Conservation (phyloP, 371 early-diverging fungal species). For the Mucor plumbeus region DNA sequence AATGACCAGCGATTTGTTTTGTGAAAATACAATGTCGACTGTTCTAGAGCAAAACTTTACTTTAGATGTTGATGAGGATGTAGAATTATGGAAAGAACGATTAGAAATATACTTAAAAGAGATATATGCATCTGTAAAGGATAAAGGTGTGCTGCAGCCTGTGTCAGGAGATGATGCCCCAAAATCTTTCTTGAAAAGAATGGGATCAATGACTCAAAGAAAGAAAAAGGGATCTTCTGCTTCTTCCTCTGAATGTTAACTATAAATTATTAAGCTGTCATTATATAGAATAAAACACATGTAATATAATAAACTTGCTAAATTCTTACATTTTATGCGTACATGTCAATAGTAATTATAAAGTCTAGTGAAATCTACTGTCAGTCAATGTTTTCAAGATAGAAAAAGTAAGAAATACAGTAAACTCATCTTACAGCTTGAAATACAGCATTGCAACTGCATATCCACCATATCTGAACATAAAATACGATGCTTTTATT, state of each 20-base stretch:
- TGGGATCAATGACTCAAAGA: slow-evolving; percentile 21
- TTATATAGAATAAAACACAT: too few species aligned
- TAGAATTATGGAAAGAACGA: not conserved
- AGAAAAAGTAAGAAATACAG: too few species aligned
- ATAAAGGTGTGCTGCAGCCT: slow-evolving; percentile 65
- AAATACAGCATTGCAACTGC: too few species aligned
- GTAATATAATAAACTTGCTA: too few species aligned
- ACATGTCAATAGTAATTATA: too few species aligned
- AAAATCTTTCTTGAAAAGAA: slow-evolving; percentile 17
- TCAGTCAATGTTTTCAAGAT: too few species aligned
- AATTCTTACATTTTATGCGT: too few species aligned
- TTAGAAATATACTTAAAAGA: slow-evolving; percentile 38
- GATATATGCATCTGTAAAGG: slow-evolving; percentile 67
- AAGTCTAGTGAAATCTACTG: too few species aligned
- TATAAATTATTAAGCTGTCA: too few species aligned
- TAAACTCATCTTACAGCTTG: too few species aligned
- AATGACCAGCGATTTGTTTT: slow-evolving; percentile 58
- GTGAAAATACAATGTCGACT: slow-evolving; percentile 56
- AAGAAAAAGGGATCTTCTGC: slow-evolving; percentile 7
- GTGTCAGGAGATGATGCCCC: slow-evolving; percentile 8
- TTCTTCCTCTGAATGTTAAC: not conserved
- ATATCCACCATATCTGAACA: too few species aligned
- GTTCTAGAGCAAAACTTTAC: slow-evolving; percentile 38
- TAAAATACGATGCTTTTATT: too few species aligned
- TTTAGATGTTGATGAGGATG: not conserved